These are phyloP conservation scores for Phyllostachys edulis DNA, from an alignment of 176 grass and related monocot genomes.

Conservation along the genomic window DNA sequence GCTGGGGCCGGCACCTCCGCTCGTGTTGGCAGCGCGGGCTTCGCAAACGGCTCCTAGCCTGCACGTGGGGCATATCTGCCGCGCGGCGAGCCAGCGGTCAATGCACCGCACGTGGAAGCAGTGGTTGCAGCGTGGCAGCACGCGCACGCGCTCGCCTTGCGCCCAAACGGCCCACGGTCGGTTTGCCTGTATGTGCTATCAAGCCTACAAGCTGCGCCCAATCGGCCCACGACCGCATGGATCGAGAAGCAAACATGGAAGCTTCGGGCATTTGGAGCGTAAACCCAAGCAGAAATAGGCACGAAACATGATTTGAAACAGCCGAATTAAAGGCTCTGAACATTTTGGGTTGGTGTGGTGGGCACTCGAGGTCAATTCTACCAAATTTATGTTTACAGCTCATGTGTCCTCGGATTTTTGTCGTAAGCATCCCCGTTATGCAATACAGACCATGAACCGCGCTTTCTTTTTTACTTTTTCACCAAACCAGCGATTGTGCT, in stretches of 20 bases:
- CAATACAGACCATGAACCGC: background rate
- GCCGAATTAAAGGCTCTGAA: background rate
- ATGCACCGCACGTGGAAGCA: slow-evolving; percentile 84
- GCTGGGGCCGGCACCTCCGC: background rate
- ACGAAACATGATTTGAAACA: background rate
- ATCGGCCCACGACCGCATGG: background rate
- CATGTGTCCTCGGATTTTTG: background rate
- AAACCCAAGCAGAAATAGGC: background rate
- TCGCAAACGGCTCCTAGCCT: slow-evolving; percentile 56
- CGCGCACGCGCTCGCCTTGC: slow-evolving; percentile 63
- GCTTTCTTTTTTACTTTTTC: background rate
- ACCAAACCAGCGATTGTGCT: background rate
- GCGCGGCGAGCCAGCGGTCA: slow-evolving; percentile 73
- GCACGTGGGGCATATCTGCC: slow-evolving; percentile 82
- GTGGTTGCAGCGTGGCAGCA: slow-evolving; percentile 71
- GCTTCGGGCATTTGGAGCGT: background rate
- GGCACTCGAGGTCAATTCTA: background rate
- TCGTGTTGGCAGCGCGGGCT: background rate
- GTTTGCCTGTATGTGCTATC: no score
- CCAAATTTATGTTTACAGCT: background rate
- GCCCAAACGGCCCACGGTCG: background rate
- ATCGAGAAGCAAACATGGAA: background rate
- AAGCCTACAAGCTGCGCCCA: background rate
- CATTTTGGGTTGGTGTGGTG: background rate
- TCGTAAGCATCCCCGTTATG: background rate